Percentiles rank a stretch among this genome's conserved stretches.
Conservation (phyloP, 1,284 basidiomycete genomes). For the Moniliella sp. region DNA sequence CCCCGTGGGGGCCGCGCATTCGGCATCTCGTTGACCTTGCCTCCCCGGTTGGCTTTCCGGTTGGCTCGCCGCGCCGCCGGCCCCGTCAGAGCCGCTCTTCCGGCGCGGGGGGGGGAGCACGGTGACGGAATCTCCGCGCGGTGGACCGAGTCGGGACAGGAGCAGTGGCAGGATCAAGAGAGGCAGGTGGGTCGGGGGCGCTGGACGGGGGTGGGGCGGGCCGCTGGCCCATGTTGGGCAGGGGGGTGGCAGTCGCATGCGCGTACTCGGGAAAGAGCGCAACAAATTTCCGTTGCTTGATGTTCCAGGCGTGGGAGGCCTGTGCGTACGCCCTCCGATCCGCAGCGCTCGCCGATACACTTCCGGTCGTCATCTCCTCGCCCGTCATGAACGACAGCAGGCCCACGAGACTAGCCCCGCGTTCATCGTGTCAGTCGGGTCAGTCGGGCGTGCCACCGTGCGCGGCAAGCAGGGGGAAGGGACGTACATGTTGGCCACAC, state of each 20-base stretch:
- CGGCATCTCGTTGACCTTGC: not conserved
- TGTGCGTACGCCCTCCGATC: conserved; percentile 58
- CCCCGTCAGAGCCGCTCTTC: not conserved
- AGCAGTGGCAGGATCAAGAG: not conserved
- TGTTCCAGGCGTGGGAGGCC: conserved; percentile 64
- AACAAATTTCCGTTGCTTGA: conserved; percentile 51
- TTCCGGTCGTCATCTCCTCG: conserved; percentile 87
- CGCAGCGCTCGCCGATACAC: conserved; percentile 54
- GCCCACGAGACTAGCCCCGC: conserved; percentile 68
- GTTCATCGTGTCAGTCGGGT: not conserved
- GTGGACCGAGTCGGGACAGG: not conserved
- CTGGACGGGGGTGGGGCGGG: not conserved
- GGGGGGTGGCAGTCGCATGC: conserved; percentile 4
- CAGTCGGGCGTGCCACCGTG: conserved; percentile 3
- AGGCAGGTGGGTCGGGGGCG: not conserved
- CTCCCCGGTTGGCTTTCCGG: not conserved
- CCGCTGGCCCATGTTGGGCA: conserved; percentile 29
- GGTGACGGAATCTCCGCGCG: not conserved
- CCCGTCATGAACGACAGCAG: conserved; percentile 83
- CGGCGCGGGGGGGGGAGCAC: not conserved
- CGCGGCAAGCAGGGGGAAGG: not conserved
- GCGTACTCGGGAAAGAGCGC: conserved; percentile 26
- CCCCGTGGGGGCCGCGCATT: not conserved
- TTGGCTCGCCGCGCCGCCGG: not conserved
- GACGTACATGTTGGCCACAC: conserved; percentile 60